Evolutionary conservation across 108 stramenopile genomes (phyloP).

Genomic region (Pseudonitzschia pungens): DNA sequence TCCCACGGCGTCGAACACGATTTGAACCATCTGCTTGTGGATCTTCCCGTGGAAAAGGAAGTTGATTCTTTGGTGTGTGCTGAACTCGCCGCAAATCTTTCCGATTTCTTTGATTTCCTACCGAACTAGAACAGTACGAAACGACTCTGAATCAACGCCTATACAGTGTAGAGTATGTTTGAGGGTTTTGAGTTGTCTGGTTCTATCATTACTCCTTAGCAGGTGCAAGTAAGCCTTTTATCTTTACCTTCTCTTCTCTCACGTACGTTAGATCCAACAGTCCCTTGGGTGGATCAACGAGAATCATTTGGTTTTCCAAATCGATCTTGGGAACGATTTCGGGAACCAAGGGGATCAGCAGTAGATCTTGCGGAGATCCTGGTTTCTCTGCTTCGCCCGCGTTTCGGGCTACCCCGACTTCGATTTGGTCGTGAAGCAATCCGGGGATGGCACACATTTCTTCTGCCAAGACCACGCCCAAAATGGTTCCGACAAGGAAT

Average conservation of each 20-base stretch:
- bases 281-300: conserved; percentile 69
- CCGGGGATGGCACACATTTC: conserved; percentile 83
- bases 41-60: conserved; percentile 56
- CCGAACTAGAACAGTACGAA: background rate
- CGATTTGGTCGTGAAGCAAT: conserved; percentile 78
- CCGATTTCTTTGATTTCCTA: conserved; percentile 32
- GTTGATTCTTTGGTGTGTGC: conserved; percentile 51
- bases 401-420: conserved; percentile 31
- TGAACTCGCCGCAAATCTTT: conserved; percentile 28
- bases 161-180: background rate
- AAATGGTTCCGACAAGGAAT: conserved; percentile 61
- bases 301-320: conserved; percentile 45
- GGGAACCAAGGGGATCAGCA: conserved; percentile 80
- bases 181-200: background rate
- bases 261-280: conserved; percentile 78
- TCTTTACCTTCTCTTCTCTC: conserved; percentile 63
- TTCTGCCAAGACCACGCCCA: conserved; percentile 73
- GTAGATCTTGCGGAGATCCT: conserved; percentile 49
- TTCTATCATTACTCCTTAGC: conserved; percentile 24
- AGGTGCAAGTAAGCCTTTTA: conserved; percentile 68
- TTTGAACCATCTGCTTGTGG: conserved; percentile 39
- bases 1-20: conserved; percentile 34
- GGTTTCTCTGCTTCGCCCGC: conserved; percentile 11
- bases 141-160: background rate
- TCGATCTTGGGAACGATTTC: conserved; percentile 69